Evolutionary conservation across 2,329 filamentous ascomycete genomes (phyloP), one percentile per base, ranked within the genome.

Genomic region (Pleoardoris graminearum): DNA sequence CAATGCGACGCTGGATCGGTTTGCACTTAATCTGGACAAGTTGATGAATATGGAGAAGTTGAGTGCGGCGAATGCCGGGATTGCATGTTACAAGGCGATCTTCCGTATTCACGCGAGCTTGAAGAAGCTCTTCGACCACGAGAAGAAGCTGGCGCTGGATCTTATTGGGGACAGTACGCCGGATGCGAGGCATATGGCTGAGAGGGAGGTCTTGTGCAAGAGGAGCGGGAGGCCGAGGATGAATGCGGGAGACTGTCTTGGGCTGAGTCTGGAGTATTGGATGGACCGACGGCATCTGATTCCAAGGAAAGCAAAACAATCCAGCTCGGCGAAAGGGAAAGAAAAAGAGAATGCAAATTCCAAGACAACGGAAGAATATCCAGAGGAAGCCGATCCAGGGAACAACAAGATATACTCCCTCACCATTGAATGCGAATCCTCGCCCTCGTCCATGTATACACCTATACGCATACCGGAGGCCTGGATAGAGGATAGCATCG

Each of bases 221-320:
- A 84, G 81, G 57, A 87, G 88, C 67, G 90, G 90, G 1, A 80
- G 80, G 25, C 89, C 90, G 0, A 76, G 80, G 25, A 88, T 93
- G 82, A 88, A 94, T 71, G 80, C 81, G 12, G 79, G 84, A 45
- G 80, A 81, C 19, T 82, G 81, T 44, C 76, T 93, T 22, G 90
- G 90, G 1, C 75, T 93, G 50, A 84, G 82, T 43, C 63, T 94
- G 33, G 87, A 91, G 58, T 95, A 93, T 69, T 94, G 90, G 90
- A 86, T 84, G 70, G 81, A 87, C 61, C 76, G 79, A 50, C 79
- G 82, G 41, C 77, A 81, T 41, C 70, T 84, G 14, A 73, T 68
- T 25, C 51, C 58, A 4, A 59, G 52, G 27, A 51, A 50, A n/a
- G 32, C 53, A 7, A 51, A 59, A 39, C 36, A 49, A 14, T 25